Conservation (phyloP, 2,329 filamentous ascomycete species). For the Fusarium sp. region DNA sequence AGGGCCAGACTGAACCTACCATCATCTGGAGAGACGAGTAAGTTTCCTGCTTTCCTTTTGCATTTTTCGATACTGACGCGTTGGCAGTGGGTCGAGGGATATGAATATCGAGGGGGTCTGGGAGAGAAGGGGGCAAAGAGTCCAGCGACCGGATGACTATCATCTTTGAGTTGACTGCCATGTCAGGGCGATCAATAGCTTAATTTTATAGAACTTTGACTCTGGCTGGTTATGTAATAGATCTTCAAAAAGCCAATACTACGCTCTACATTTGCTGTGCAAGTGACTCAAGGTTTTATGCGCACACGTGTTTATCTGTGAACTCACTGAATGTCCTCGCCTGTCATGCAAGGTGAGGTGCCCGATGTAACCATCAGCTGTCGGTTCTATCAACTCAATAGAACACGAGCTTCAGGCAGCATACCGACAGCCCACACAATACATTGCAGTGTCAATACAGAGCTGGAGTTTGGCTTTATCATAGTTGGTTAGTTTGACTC, state of each 20-base stretch:
- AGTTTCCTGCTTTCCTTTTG: fast-evolving
- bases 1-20: conserved; percentile 30
- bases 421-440: not conserved
- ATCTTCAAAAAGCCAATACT: fast-evolving
- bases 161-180: conserved; percentile 13
- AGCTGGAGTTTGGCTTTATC: too few relatives aligned
- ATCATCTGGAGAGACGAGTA: conserved; percentile 39
- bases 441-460: fast-evolving
- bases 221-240: not conserved
- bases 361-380: fast-evolving
- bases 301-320: fast-evolving
- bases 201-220: not conserved
- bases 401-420: not conserved
- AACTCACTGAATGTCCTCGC: fast-evolving
- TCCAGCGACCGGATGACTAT: conserved; percentile 32
- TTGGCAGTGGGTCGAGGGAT: conserved; percentile 25
- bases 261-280: not conserved
- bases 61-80: not conserved
- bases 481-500: too few relatives aligned
- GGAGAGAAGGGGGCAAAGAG: conserved; percentile 37
- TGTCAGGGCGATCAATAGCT: too few relatives aligned
- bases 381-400: not conserved
- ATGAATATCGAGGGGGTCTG: conserved; percentile 38
- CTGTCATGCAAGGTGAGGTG: not conserved
- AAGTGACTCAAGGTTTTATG: fast-evolving